Conservation (phyloP, 2,329 filamentous ascomycete genomes). For the Talaromyces funiculosus region DNA sequence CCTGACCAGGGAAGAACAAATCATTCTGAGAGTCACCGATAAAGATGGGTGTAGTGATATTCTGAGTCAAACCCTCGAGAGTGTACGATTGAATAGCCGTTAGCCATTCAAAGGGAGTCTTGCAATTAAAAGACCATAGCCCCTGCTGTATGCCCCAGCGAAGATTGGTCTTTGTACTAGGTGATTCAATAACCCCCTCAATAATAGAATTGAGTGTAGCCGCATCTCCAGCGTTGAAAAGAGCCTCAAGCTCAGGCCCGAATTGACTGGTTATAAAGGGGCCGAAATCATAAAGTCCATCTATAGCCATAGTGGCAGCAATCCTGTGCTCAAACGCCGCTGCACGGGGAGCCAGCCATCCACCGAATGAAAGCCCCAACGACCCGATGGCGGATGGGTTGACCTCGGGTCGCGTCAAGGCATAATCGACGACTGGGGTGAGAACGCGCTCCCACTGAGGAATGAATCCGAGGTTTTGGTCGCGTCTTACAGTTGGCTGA, state of each 20-base stretch:
- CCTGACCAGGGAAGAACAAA: constrained; percentile 18
- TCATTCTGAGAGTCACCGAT: constrained; percentile 21
- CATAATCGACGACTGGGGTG: constrained; percentile 28
- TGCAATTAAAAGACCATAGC: constrained; percentile 29
- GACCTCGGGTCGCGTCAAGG: constrained; percentile 17
- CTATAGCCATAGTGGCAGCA: constrained; percentile 35
- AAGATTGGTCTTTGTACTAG: constrained; percentile 15
- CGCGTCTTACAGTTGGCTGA: constrained; percentile 36
- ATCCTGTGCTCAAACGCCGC: constrained; percentile 37
- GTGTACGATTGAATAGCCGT: constrained; percentile 16
- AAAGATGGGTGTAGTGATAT: constrained; percentile 22
- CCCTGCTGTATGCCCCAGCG: constrained; percentile 33
- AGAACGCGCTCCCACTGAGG: constrained; percentile 38
- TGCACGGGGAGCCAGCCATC: constrained; percentile 43
- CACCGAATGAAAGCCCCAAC: constrained; percentile 40
- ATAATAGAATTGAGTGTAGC: constrained; percentile 14
- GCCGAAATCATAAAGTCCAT: constrained; percentile 33
- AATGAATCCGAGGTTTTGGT: constrained; percentile 25
- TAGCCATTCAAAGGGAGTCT: constrained; percentile 26
- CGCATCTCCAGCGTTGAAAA: constrained; percentile 11
- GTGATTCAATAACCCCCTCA: background rate
- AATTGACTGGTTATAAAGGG: background rate
- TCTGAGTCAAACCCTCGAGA: constrained; percentile 16
- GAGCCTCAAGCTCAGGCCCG: background rate
- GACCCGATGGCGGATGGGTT: constrained; percentile 36